Conservation (phyloP, 345 rosid genomes). For the Physaria fendleri region DNA sequence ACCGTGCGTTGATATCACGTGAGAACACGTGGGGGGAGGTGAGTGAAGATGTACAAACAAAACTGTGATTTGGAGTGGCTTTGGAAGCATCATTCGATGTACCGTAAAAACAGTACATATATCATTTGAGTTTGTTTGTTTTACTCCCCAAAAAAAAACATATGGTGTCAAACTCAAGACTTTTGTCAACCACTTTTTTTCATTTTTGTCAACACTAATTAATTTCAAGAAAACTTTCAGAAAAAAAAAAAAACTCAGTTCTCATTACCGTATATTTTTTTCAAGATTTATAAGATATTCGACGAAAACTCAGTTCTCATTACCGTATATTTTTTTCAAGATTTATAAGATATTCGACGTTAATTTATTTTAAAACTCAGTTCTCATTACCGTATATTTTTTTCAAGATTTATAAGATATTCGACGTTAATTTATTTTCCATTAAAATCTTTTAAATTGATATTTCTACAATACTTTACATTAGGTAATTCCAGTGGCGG, state of each 20-base stretch:
- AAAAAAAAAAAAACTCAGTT: background rate
- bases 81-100: constrained; percentile 32
- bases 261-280: too few species aligned
- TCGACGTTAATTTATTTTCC: background rate
- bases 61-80: constrained; percentile 48
- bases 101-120: constrained; percentile 26
- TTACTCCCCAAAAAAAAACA: constrained; percentile 8
- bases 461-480: background rate
- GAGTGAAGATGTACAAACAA: constrained; percentile 36
- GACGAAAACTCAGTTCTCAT: too few species aligned
- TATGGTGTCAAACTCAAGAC: constrained; percentile 18
- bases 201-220: background rate
- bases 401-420: too few species aligned
- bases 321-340: too few species aligned
- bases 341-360: too few species aligned
- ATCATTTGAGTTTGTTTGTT: constrained; percentile 30
- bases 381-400: too few species aligned
- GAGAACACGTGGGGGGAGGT: constrained; percentile 55
- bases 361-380: background rate
- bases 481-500: too few species aligned
- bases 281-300: too few species aligned
- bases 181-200: constrained; percentile 2
- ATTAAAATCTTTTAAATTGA: background rate
- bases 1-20: constrained; percentile 41
- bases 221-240: background rate